A percentile compares a stretch with the other conserved stretches of the same genome.
These are phyloP conservation scores for Pseudomassariella vexata DNA, from an alignment of 2,329 filamentous ascomycete genomes.

Conservation along the genomic window DNA sequence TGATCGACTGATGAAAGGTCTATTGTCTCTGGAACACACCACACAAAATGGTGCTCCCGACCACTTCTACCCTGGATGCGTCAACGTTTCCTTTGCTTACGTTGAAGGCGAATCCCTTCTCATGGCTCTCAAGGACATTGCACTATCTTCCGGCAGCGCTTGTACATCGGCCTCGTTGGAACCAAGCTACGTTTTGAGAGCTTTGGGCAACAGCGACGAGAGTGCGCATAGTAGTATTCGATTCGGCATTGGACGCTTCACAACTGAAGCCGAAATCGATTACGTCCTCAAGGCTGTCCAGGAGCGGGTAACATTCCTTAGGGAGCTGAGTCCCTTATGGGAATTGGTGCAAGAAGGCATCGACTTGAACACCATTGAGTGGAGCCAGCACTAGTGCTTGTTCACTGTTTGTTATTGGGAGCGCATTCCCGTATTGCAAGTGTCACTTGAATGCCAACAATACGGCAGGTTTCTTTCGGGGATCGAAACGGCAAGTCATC, in stretches of 20 bases:
- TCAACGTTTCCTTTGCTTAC: slow-evolving; percentile 98
- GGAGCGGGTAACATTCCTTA: slow-evolving; percentile 85
- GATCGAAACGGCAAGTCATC: too few species aligned
- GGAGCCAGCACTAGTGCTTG: slow-evolving; percentile 98
- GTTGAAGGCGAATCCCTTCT: slow-evolving; percentile 96
- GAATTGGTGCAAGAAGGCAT: slow-evolving; percentile 96
- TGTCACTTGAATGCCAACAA: too few species aligned
- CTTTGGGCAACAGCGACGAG: slow-evolving; percentile 93
- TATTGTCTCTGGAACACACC: slow-evolving; percentile 88
- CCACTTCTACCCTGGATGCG: slow-evolving; percentile 89
- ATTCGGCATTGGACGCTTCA: slow-evolving; percentile 96
- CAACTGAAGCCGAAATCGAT: slow-evolving; percentile 90
- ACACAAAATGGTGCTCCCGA: slow-evolving; percentile 79
- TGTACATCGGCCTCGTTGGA: slow-evolving; percentile 96
- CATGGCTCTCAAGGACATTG: slow-evolving; percentile 98
- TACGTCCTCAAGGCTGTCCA: slow-evolving; percentile 93
- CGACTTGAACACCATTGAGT: slow-evolving; percentile 93
- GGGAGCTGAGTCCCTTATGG: slow-evolving; percentile 94
- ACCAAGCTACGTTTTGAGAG: slow-evolving; percentile 91
- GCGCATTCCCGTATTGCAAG: too few species aligned
- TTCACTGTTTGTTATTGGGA: too few species aligned
- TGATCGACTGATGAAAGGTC: slow-evolving; percentile 73
- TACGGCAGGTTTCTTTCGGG: too few species aligned
- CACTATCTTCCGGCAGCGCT: slow-evolving; percentile 89
- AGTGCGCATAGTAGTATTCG: slow-evolving; percentile 96